Evolutionary conservation across 2,329 filamentous ascomycete genomes (phyloP).

Genomic region (Knufia petricola): DNA sequence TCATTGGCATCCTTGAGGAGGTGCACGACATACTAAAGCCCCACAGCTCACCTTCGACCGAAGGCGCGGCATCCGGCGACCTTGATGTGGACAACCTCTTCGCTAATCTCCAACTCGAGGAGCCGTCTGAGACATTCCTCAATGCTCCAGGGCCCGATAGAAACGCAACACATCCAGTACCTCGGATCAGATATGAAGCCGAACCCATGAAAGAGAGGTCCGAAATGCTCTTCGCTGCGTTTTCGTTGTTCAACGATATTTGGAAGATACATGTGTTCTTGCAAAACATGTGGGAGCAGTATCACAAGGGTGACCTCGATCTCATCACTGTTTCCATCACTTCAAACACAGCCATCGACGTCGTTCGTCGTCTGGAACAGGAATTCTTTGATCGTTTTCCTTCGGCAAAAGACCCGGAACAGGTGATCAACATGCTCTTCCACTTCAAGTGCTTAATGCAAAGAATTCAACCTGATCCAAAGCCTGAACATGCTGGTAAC

Average conservation of each 20-base stretch:
- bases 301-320: constrained; percentile 16
- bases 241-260: constrained; percentile 22
- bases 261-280: constrained; percentile 18
- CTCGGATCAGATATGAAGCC: constrained; percentile 26
- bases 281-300: constrained; percentile 20
- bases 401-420: not conserved
- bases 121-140: constrained; percentile 26
- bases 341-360: constrained; percentile 24
- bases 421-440: constrained; percentile 2
- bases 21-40: constrained; percentile 9
- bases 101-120: not conserved
- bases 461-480: not conserved
- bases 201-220: constrained; percentile 26
- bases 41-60: constrained; percentile 17
- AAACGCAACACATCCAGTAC: constrained; percentile 1
- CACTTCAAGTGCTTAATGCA: not conserved
- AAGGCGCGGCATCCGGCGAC: constrained; percentile 29
- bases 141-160: constrained; percentile 22
- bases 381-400: constrained; percentile 12
- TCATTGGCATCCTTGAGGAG: constrained; percentile 12
- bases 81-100: not conserved
- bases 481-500: not conserved
- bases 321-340: constrained; percentile 23
- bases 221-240: constrained; percentile 17
- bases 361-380: constrained; percentile 23